phyloP scores from a whole-genome alignment of 139 green algal genomes.

The Mychonastes homosphaera region DNA sequence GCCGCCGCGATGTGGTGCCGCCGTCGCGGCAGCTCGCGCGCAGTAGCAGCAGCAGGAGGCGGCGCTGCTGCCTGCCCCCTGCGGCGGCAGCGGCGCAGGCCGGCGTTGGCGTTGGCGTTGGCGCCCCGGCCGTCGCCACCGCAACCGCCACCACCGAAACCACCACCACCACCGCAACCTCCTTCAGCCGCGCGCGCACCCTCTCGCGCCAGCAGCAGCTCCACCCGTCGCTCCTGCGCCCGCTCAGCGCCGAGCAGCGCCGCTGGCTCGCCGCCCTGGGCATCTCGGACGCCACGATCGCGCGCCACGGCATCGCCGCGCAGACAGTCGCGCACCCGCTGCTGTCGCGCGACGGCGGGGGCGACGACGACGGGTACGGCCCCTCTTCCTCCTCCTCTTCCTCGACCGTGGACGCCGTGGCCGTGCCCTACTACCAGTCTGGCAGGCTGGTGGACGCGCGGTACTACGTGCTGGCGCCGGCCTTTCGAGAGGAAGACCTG shows the following conservation, averaged over 20 bases:
- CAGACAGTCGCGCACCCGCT: not conserved
- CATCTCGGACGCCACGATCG: slow-evolving; percentile 40
- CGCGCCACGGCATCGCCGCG: not conserved
- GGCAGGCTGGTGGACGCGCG: slow-evolving; percentile 12
- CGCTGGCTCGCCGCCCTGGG: slow-evolving; percentile 41
- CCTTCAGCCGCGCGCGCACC: too few species aligned
- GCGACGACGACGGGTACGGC: not conserved
- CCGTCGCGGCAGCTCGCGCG: too few species aligned
- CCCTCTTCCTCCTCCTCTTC: not conserved
- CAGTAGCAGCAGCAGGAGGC: too few species aligned
- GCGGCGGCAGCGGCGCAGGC: too few species aligned
- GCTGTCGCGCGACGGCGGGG: not conserved
- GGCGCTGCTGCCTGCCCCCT: too few species aligned
- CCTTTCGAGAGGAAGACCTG: too few species aligned
- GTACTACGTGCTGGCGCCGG: slow-evolving; percentile 9
- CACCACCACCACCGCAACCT: too few species aligned
- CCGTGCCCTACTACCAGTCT: slow-evolving; percentile 8
- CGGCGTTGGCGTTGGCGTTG: too few species aligned
- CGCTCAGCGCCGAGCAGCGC: not conserved
- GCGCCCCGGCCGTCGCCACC: too few species aligned
- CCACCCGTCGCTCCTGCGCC: not conserved
- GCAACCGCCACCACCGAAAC: too few species aligned
- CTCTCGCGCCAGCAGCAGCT: not conserved
- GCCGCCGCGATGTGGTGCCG: too few species aligned
- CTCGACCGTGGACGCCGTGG: slow-evolving; percentile 10